A percentile compares a stretch with the other conserved stretches of the same genome.
These are phyloP conservation scores for Phellopilus nigrolimitatus DNA, from an alignment of 1,284 basidiomycete genomes.

Conservation along the genomic window DNA sequence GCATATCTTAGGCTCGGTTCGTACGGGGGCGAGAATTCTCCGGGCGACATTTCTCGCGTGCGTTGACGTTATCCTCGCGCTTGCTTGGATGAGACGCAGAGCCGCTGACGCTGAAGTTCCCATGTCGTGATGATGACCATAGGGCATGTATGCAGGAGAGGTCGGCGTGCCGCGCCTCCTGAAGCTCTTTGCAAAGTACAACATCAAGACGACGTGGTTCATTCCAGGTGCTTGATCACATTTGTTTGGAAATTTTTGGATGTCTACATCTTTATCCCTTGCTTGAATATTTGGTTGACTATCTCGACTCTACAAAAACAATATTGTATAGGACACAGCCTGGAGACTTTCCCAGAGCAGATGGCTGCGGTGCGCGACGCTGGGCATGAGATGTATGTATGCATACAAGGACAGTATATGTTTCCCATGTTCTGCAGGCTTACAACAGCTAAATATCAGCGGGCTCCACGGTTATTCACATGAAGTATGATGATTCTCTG, in stretches of 20 bases:
- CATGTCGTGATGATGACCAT: not conserved
- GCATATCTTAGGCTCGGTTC: slow-evolving; percentile 51
- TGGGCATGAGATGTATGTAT: slow-evolving; percentile 59
- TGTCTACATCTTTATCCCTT: not conserved
- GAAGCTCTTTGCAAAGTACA: slow-evolving; percentile 69
- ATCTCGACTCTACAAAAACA: not conserved
- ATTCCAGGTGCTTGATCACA: slow-evolving; percentile 49
- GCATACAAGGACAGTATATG: not conserved
- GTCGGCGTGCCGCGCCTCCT: slow-evolving; percentile 67
- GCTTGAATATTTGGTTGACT: not conserved
- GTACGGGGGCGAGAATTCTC: slow-evolving; percentile 65
- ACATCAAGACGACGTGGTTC: slow-evolving; percentile 68
- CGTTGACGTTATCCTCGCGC: slow-evolving; percentile 14
- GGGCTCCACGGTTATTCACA: slow-evolving; percentile 76
- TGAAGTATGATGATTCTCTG: slow-evolving; percentile 37
- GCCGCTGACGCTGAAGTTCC: not conserved
- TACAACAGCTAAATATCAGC: slow-evolving; percentile 28
- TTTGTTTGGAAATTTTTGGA: not conserved
- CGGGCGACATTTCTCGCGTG: slow-evolving; percentile 59
- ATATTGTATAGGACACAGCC: slow-evolving; percentile 55
- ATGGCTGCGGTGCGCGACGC: slow-evolving; percentile 63
- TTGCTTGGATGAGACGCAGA: no score
- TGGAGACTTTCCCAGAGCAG: slow-evolving; percentile 66
- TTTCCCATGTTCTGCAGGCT: not conserved
- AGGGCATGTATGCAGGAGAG: slow-evolving; percentile 73